Base-by-base conservation (phyloP, 768 basidiomycete species). In the Naematelia aurantialba region DNA sequence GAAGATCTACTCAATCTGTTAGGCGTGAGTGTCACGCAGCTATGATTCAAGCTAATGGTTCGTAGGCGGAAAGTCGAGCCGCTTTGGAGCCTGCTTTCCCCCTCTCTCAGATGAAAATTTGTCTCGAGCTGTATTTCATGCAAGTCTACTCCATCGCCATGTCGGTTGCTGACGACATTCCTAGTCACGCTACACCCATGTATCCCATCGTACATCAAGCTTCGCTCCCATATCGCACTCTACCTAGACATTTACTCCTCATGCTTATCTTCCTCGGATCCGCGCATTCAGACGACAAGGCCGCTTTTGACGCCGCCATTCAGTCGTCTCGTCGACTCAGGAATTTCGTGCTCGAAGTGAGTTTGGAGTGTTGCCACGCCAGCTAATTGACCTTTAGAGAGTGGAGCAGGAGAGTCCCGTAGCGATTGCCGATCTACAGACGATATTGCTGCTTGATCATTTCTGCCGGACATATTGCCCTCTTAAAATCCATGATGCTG, bases 401-500 rank as follows among this genome's bases (percentile, higher is more conserved):
- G 42, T 53, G 2, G 52, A 53, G 25, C 25, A 39, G 25, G 14
- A 53, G n/a, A 31, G 19, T 12, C 52, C 30, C n/a, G 52, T 53
- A 31, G n/a, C 52, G 3, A 34, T 53, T 12, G 52, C 27, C 12
- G 52, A 53, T n/a, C 52, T 53, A 24, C 52, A 53, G n/a, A 53
- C 52, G n/a, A 26, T 53, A 4, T 31, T 53, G 5, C 24, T 53
- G 8, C 27, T 53, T 3, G 52, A 53, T 31, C 52, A 53, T 39
- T 53, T 53, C 52, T 53, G 52, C 31, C 52, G 52, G 21, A 53
- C 52, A 39, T 53, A 53, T n/a, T 29, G 52, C 24, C 52, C 25
- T 10, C 31, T 53, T 26, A 53, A 31, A 26, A 31, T 39, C 3
- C 52, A 53, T 24, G 52, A 53, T 24, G 24, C 52, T 29, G 52